Conservation (phyloP, 257 asterid genomes). For the Rauvolfia tetraphylla region DNA sequence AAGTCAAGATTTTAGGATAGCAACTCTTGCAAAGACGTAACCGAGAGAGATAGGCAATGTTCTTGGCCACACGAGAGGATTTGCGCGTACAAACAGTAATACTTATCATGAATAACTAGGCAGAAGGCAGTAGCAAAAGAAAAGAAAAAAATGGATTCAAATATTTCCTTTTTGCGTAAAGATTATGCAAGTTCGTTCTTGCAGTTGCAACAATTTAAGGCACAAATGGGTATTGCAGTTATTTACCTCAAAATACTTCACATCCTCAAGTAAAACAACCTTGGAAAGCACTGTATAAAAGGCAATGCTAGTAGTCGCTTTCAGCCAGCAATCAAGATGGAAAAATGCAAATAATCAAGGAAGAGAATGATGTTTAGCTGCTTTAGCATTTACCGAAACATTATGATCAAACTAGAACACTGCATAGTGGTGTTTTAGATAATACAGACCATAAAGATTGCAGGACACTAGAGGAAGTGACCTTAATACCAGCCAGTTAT, state of each 20-base stretch:
- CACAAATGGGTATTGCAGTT: not conserved
- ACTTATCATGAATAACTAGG: no score
- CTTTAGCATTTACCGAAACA: not conserved
- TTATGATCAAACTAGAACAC: conserved; percentile 9
- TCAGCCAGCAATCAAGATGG: not conserved
- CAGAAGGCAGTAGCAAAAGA: no score
- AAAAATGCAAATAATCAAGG: not conserved
- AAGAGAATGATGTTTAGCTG: not conserved
- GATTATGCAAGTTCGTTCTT: no score
- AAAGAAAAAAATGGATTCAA: no score
- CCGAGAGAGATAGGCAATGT: not conserved
- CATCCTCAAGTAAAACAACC: not conserved
- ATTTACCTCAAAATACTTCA: not conserved
- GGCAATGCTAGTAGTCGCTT: not conserved
- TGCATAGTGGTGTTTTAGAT: not conserved
- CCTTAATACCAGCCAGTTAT: conserved; percentile 23
- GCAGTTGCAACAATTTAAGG: no score
- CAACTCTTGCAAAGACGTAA: not conserved
- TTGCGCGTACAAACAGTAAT: not conserved
- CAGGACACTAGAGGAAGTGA: conserved; percentile 36
- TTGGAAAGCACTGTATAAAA: not conserved
- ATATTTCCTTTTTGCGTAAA: no score
- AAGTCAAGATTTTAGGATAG: no score
- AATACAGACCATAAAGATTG: conserved; percentile 9
- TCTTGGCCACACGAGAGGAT: not conserved